A percentile compares a stretch with the other conserved stretches of the same genome.
phyloP scores from a whole-genome alignment of 2,329 filamentous ascomycete species.

The Coleophoma crateriformis region DNA sequence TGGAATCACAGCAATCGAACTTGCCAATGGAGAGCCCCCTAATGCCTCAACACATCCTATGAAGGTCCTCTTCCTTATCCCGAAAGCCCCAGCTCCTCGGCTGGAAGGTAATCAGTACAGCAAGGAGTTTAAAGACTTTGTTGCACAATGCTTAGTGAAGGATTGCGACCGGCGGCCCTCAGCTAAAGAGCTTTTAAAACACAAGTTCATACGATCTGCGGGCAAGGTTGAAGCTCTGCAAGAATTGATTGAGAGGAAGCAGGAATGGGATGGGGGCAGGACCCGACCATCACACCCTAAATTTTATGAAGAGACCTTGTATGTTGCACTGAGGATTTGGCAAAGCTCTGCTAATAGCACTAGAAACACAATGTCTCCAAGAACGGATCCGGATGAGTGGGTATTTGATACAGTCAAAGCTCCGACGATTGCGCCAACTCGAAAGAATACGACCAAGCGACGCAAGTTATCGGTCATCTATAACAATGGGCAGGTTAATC shows the following conservation, averaged over 20 bases:
- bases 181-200: conserved; percentile 80
- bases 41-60: conserved; percentile 82
- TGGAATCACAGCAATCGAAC: conserved; percentile 86
- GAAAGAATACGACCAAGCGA: conserved; percentile 45
- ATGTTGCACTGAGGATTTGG: conserved; percentile 18
- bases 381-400: conserved; percentile 77
- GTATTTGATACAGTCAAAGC: conserved; percentile 90
- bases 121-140: conserved; percentile 89
- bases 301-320: conserved; percentile 92
- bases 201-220: conserved; percentile 81
- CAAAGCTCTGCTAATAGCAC: conserved; percentile 11
- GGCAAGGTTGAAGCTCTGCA: conserved; percentile 85
- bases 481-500: conserved; percentile 29
- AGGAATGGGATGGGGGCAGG: conserved; percentile 73
- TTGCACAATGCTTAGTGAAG: conserved; percentile 85
- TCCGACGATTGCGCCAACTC: conserved; percentile 50
- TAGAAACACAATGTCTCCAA: conserved; percentile 59
- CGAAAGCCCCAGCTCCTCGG: conserved; percentile 78
- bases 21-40: conserved; percentile 85
- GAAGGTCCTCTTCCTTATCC: conserved; percentile 90
- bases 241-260: conserved; percentile 77
- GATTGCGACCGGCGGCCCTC: conserved; percentile 80
- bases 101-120: conserved; percentile 78
- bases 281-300: conserved; percentile 65
- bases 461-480: conserved; percentile 53